Evolutionary conservation across 2,329 filamentous ascomycete species (phyloP).

Genomic region (Lasiodiplodia sp.): DNA sequence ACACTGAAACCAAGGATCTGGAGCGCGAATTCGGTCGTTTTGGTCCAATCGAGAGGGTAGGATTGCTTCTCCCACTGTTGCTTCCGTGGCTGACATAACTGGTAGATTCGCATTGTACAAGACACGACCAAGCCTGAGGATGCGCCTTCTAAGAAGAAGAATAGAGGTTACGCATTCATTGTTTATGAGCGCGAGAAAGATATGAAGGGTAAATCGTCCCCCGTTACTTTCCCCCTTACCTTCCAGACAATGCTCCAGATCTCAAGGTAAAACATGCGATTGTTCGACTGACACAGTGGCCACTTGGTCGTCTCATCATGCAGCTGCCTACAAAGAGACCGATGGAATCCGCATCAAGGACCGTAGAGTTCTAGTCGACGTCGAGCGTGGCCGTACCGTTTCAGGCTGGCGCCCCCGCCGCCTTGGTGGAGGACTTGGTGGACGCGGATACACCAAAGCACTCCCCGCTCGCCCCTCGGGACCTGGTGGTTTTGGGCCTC

Average conservation of each 20-base stretch:
- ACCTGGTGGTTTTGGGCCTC: conserved; percentile 64
- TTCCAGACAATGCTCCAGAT: conserved; percentile 32
- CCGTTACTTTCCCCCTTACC: conserved; percentile 45
- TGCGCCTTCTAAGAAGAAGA: conserved; percentile 66
- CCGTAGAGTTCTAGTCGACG: conserved; percentile 89
- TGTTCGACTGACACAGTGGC: conserved; percentile 69
- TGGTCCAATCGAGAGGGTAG: conserved; percentile 89
- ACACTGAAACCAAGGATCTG: conserved; percentile 85
- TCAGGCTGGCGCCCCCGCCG: conserved; percentile 92
- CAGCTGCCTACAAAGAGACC: conserved; percentile 88
- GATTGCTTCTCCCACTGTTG: conserved; percentile 38
- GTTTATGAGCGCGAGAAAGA: conserved; percentile 97
- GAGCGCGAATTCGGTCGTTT: conserved; percentile 94
- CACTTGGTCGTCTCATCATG: conserved; percentile 43
- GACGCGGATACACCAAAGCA: conserved; percentile 89
- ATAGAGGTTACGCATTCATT: conserved; percentile 93
- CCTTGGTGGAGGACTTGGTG: conserved; percentile 89
- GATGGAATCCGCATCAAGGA: conserved; percentile 95
- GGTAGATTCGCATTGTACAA: conserved; percentile 83
- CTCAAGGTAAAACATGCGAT: conserved; percentile 25
- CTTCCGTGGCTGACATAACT: conserved; percentile 24
- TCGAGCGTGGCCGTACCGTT: conserved; percentile 93
- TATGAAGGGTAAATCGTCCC: conserved; percentile 88
- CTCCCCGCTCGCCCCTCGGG: conserved; percentile 73
- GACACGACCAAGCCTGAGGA: conserved; percentile 75